Conservation (phyloP, 768 basidiomycete genomes). For the Lactifluus rugatus region DNA sequence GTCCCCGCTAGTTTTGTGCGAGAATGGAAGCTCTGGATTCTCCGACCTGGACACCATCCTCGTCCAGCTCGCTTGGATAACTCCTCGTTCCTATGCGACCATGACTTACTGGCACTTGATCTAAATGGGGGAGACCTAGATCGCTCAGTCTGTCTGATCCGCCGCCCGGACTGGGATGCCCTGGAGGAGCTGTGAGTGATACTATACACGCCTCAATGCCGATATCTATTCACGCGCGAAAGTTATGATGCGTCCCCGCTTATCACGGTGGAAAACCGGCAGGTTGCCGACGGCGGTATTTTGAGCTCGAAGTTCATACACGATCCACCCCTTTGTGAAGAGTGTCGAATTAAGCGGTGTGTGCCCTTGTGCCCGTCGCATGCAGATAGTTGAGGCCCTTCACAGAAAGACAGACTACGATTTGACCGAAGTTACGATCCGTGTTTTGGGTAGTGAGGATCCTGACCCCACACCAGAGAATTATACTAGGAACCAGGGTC, state of each 20-base stretch:
- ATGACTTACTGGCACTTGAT: constrained; percentile 54
- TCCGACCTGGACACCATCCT: constrained; percentile 40
- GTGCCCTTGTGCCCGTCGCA: constrained; percentile 4
- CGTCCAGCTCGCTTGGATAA: constrained; percentile 62
- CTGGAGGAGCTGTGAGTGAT: constrained; percentile 46
- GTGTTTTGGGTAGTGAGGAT: constrained; percentile 31
- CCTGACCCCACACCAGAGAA: constrained; percentile 24
- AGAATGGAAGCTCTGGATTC: constrained; percentile 62
- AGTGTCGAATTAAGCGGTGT: constrained; percentile 18
- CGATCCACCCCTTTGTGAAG: constrained; percentile 21
- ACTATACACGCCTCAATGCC: not conserved
- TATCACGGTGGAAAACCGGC: constrained; percentile 11
- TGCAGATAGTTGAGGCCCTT: not conserved
- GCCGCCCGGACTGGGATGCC: constrained; percentile 53
- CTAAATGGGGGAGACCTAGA: constrained; percentile 58
- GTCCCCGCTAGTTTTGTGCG: constrained; percentile 54
- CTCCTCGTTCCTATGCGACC: constrained; percentile 54
- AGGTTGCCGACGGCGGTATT: constrained; percentile 6
- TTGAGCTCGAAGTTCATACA: constrained; percentile 22
- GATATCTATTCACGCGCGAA: not conserved
- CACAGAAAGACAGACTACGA: constrained; percentile 48
- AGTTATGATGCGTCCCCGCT: constrained; percentile 18
- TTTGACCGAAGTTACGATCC: constrained; percentile 52
- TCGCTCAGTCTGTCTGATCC: constrained; percentile 44
- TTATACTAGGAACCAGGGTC: constrained; percentile 22